Evolutionary conservation across 805 yeast species (phyloP).

Genomic region (Metschnikowia colocasiae): DNA sequence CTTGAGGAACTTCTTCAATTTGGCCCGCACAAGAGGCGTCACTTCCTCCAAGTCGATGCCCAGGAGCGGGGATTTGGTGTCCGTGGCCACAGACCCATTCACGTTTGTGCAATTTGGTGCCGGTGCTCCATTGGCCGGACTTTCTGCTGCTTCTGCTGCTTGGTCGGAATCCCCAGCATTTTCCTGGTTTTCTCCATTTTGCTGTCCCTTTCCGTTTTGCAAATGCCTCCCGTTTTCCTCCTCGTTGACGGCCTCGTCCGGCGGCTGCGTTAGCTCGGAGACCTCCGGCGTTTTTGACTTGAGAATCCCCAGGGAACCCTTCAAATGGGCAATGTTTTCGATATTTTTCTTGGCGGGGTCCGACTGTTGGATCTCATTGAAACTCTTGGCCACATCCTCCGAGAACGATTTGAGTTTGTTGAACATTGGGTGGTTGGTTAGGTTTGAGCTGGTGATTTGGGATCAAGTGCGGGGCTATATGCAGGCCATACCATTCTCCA

Average conservation of each 20-base stretch:
- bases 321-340: constrained; percentile 26
- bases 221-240: constrained; percentile 4
- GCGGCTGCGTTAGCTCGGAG: constrained; percentile 44
- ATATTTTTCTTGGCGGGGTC: constrained; percentile 11
- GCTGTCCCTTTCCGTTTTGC: too few relatives aligned
- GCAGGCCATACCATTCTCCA: too few relatives aligned
- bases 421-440: constrained; percentile 27
- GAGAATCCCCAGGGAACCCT: constrained; percentile 33
- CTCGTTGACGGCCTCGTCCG: constrained; percentile 31
- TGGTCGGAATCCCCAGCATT: background rate
- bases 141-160: too few relatives aligned
- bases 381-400: constrained; percentile 44
- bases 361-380: constrained; percentile 30
- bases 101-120: background rate
- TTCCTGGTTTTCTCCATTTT: background rate
- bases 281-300: constrained; percentile 46
- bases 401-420: constrained; percentile 40
- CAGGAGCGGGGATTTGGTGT: constrained; percentile 11
- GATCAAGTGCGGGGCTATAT: background rate
- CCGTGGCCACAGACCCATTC: too few relatives aligned
- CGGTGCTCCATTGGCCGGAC: too few relatives aligned
- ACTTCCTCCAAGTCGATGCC: constrained; percentile 39
- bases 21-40: constrained; percentile 55
- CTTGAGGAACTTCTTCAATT: constrained; percentile 70
- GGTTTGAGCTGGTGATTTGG: background rate